Evolutionary conservation across 192 early-diverging fungal species (phyloP), one percentile per base, ranked within the genome.

Genomic region (Backusella tuberculispora): DNA sequence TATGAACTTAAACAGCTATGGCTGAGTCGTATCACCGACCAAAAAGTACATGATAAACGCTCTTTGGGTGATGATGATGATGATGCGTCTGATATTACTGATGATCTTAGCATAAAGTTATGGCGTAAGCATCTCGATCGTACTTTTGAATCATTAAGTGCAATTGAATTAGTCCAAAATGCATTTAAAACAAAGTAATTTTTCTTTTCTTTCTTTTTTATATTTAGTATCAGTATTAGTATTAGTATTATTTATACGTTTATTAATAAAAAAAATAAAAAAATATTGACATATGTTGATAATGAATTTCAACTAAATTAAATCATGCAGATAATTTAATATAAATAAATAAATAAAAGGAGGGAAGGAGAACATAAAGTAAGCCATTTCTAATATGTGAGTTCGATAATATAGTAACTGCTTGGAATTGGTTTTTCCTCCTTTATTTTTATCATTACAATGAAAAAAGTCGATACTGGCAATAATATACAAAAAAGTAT

Each of bases 1-100:
- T 84, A 78, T 29, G 66, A 75, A 26, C 47, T 82, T 15, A 84
- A 82, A 60, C 77, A 84, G 44, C 7, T 42, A 9, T 80, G 78
- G 78, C 29, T 82, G 19, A 73, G 78, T 15, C 72, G 72, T 17
- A 47, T 71, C 5, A 43, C 45, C 9, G 34, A 13, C 5, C 46
- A 42, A 45, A 42, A 75, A 26, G 56, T 47, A 42, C 63, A 60
- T 63, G 75, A 50, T 29, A 53, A 56, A 21, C 48, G 71, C 29
- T 14, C 12, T 17, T 17, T 53, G 10, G 38, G 13, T 21, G 2
- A 24, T 10, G 69, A 71, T 12, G 69, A 71, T 12, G 45, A 50
- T 37, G 19, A 15, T 12, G 37, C 53, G 4, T 21, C 24, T 63
- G 71, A 72, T 41, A 38, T 72, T 43, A 43, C 71, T 3, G 53